These are phyloP conservation scores for Neoarthrinium moseri DNA, from an alignment of 2,329 filamentous ascomycete species.

Conservation along the genomic window DNA sequence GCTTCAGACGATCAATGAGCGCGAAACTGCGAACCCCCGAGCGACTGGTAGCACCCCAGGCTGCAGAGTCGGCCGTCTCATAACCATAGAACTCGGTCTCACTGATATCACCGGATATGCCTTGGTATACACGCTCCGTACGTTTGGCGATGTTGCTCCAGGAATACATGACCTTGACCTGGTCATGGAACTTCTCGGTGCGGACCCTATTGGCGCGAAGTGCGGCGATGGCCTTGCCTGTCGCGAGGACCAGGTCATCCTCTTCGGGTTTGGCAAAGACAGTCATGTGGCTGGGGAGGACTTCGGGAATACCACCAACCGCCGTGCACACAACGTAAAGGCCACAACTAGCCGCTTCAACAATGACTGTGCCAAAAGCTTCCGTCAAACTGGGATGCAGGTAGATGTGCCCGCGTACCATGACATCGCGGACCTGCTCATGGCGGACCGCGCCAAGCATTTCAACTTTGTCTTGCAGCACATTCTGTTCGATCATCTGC, in stretches of 20 bases:
- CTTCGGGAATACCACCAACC: constrained; percentile 95
- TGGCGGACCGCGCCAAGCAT: constrained; percentile 90
- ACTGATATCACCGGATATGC: constrained; percentile 81
- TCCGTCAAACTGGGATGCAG: constrained; percentile 93
- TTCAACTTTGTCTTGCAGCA: constrained; percentile 89
- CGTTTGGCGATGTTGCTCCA: constrained; percentile 95
- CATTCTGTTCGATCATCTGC: constrained; percentile 95
- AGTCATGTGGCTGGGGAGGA: constrained; percentile 94
- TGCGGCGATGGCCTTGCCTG: constrained; percentile 82
- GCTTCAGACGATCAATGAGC: constrained; percentile 89
- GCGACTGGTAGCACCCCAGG: constrained; percentile 69
- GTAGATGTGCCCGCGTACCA: constrained; percentile 96
- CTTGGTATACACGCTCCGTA: constrained; percentile 92
- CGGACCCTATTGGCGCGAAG: constrained; percentile 83
- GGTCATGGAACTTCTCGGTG: constrained; percentile 92
- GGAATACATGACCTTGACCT: constrained; percentile 98
- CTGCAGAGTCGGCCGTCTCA: constrained; percentile 58
- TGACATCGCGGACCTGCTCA: constrained; percentile 95
- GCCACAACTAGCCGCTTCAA: constrained; percentile 93
- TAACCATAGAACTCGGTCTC: constrained; percentile 89
- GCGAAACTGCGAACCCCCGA: constrained; percentile 80
- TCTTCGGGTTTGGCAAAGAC: constrained; percentile 96
- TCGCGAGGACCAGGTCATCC: constrained; percentile 88
- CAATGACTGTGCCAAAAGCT: constrained; percentile 96
- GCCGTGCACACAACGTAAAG: constrained; percentile 96